Percentiles rank a stretch among this genome's conserved stretches.
phyloP scores from a whole-genome alignment of 768 basidiomycete species.

The Phylloporus sp. region DNA sequence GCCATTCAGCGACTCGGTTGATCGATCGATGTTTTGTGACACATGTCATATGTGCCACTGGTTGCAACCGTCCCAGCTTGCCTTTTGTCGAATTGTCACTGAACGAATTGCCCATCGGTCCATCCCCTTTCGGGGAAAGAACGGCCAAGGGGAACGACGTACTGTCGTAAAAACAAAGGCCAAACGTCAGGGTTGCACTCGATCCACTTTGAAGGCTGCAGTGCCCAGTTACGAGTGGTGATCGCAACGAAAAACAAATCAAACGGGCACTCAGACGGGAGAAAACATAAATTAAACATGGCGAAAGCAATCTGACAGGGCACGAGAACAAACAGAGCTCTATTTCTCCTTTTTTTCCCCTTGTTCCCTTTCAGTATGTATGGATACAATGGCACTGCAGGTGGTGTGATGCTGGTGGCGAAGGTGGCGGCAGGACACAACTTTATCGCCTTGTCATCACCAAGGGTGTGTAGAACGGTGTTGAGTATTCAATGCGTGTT shows the following conservation, averaged over 20 bases:
- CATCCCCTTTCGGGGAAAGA: not conserved
- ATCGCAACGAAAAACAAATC: not conserved
- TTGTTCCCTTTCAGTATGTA: not conserved
- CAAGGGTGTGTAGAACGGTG: conserved; percentile 24
- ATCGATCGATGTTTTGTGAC: not conserved
- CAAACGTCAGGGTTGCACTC: not conserved
- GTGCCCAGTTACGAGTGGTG: not conserved
- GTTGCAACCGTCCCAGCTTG: not conserved
- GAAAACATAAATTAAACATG: not conserved
- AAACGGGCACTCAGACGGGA: not conserved
- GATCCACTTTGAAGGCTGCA: not conserved
- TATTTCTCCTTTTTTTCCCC: not conserved
- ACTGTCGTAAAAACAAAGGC: not conserved
- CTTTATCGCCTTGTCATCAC: conserved; percentile 9
- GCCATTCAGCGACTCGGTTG: not conserved
- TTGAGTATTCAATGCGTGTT: conserved; percentile 32
- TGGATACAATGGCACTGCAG: not conserved
- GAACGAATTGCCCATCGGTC: not conserved
- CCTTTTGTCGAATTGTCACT: not conserved
- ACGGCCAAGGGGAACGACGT: not conserved
- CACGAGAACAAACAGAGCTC: not conserved
- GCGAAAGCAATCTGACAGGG: not conserved
- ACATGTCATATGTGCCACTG: not conserved
- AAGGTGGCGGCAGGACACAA: not conserved
- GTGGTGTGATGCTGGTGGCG: conserved; percentile 5